Evolutionary conservation across 2,329 filamentous ascomycete genomes (phyloP).

Genomic region (Sporothrix globosa): DNA sequence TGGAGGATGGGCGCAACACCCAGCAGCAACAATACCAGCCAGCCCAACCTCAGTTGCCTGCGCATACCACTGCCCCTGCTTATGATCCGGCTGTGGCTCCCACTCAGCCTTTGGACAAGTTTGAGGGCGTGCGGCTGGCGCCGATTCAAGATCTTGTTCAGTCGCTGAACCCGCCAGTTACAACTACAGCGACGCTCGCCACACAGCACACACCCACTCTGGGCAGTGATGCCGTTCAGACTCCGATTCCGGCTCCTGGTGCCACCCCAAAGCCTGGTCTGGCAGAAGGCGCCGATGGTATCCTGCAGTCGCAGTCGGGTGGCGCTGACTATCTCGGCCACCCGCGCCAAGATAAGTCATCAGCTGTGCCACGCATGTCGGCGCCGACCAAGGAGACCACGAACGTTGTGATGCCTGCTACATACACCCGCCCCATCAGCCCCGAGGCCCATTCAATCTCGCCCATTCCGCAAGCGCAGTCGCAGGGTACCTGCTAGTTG

Average conservation of each 20-base stretch:
- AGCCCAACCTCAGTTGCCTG: not conserved
- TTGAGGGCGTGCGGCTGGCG: slow-evolving; percentile 33
- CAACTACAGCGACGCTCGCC: not conserved
- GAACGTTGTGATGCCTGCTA: not conserved
- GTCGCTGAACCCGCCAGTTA: not conserved
- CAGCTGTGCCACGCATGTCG: not conserved
- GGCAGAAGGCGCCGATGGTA: not conserved
- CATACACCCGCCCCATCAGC: not conserved
- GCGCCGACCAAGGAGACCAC: not conserved
- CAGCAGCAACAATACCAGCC: slow-evolving; percentile 1
- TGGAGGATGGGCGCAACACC: not conserved
- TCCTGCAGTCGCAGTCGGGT: not conserved
- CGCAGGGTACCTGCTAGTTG: not conserved
- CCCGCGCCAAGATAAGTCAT: not conserved
- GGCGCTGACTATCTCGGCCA: not conserved
- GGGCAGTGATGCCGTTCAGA: not conserved
- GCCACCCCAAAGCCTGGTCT: not conserved
- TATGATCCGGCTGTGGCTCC: not conserved
- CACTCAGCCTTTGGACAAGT: slow-evolving; percentile 6
- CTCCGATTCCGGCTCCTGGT: not conserved
- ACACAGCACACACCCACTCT: not conserved
- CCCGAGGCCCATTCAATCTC: not conserved
- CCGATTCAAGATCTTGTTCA: slow-evolving; percentile 28
- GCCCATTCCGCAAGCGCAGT: not conserved
- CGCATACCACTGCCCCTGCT: not conserved